Evolutionary conservation across 2,329 filamentous ascomycete species (phyloP).

Genomic region (Clarireedia hainanense): DNA sequence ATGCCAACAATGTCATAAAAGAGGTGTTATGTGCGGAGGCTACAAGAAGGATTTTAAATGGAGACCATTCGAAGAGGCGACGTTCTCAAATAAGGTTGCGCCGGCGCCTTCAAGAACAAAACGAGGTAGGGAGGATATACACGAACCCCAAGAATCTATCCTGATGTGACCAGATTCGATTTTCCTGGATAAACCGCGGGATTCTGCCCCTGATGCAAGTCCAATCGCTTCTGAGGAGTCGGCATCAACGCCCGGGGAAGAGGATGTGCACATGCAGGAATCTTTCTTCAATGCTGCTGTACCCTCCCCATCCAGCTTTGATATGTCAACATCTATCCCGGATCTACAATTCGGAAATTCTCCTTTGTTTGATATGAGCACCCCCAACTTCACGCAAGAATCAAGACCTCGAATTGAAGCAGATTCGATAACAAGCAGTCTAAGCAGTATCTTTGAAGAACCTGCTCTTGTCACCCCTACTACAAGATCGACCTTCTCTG

Average conservation of each 20-base stretch:
- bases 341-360: slow-evolving; percentile 22
- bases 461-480: slow-evolving; percentile 25
- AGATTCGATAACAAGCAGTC: slow-evolving; percentile 30
- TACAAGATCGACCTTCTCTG: slow-evolving; percentile 30
- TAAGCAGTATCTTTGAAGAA: slow-evolving; percentile 32
- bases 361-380: slow-evolving; percentile 28
- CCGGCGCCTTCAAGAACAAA: slow-evolving; percentile 18
- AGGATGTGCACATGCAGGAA: slow-evolving; percentile 25
- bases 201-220: slow-evolving; percentile 13
- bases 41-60: slow-evolving; percentile 74
- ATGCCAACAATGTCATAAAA: slow-evolving; percentile 57
- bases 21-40: slow-evolving; percentile 59
- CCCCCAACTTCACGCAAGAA: slow-evolving; percentile 24
- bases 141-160: neutral
- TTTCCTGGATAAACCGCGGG: slow-evolving; percentile 16
- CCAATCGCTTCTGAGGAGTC: slow-evolving; percentile 21
- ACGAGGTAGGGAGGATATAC: slow-evolving; percentile 16
- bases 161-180: slow-evolving; percentile 22
- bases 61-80: slow-evolving; percentile 60
- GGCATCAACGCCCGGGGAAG: slow-evolving; percentile 18
- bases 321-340: slow-evolving; percentile 9
- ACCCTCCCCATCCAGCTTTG: slow-evolving; percentile 17
- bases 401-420: slow-evolving; percentile 27
- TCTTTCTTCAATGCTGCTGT: slow-evolving; percentile 25
- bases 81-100: slow-evolving; percentile 37